phyloP scores from a whole-genome alignment of 768 basidiomycete species.

The Tephrocybe sp. region DNA sequence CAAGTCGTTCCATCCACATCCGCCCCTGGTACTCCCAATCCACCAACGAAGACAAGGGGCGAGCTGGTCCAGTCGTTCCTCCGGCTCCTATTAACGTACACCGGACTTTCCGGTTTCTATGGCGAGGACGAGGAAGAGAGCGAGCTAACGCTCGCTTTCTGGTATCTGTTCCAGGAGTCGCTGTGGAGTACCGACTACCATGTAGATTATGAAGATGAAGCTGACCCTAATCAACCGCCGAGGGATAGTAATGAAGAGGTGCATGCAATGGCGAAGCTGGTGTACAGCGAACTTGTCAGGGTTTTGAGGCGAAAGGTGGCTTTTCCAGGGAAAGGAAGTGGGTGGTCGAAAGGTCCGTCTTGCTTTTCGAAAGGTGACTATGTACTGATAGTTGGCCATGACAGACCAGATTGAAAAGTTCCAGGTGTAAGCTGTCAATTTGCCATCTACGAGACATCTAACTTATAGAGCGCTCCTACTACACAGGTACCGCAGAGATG shows the following conservation, averaged over 20 bases:
- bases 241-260: slow-evolving; percentile 29
- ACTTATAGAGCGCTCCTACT: no score
- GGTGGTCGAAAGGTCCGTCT: slow-evolving; percentile 69
- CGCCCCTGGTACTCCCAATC: slow-evolving; percentile 13
- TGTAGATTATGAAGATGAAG: slow-evolving; percentile 20
- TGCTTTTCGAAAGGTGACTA: background rate
- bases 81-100: slow-evolving; percentile 67
- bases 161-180: slow-evolving; percentile 89
- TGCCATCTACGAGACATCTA: no score
- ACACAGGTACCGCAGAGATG: slow-evolving; percentile 76
- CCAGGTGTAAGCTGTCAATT: slow-evolving; percentile 61
- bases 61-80: slow-evolving; percentile 71
- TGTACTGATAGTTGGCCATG: background rate
- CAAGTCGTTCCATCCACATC: slow-evolving; percentile 28
- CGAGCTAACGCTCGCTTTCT: slow-evolving; percentile 83
- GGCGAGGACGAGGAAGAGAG: slow-evolving; percentile 86
- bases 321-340: slow-evolving; percentile 56
- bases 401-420: slow-evolving; percentile 81
- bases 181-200: slow-evolving; percentile 69
- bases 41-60: slow-evolving; percentile 33
- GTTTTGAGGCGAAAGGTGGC: slow-evolving; percentile 70
- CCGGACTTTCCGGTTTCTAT: slow-evolving; percentile 69
- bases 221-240: background rate
- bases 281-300: slow-evolving; percentile 77
- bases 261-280: slow-evolving; percentile 56